Evolutionary conservation across 371 early-diverging fungal genomes (phyloP), one percentile per base, ranked within the genome.

Genomic region (Mortierella sp.): DNA sequence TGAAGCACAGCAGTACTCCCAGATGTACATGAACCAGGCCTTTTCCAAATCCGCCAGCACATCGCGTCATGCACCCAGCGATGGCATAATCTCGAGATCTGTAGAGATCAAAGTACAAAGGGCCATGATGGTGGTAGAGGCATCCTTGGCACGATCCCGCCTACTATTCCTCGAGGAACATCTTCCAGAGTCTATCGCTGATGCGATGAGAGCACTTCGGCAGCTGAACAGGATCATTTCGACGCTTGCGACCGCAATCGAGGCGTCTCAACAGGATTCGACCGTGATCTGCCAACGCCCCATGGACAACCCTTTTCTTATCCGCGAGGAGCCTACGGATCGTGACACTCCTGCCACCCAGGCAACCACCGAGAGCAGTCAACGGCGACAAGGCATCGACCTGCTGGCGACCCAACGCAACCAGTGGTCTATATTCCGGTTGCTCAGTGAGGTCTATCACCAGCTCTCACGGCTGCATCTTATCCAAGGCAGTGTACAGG

Each of bases 401-500:
- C 55, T 73, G 24, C 48, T 87, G 48, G 78, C 78, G 4, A 77
- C 75, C 12, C 87, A 82, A 41, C 41, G 83, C 29, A 78, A 80
- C 54, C 87, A 83, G 18, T 87, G 87, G 83, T 71, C 76, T 7
- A 75, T 80, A 12, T 80, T 83, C 65, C 75, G 74, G n/a, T 81
- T 87, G 4, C 63, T 93, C 46, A 83, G 91, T 29, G 88, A 88
- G 24, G 90, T 89, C 10, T 89, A 92, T 71, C 83, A 87, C 7
- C 91, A 91, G 55, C 82, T 96, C 7, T 90, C 92, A 1, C 76
- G 80, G 14, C 74, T 96, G 6, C 91, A 93, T 63, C 78, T 93
- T 38, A 58, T 87, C 1, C 93, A 93, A 1, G 97, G 97, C 0
- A 93, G 95, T 7, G 88, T 91, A 70, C 84, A 89, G 38, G 95